Conservation (phyloP, 768 basidiomycete genomes). For the Lentinula guzmanii region DNA sequence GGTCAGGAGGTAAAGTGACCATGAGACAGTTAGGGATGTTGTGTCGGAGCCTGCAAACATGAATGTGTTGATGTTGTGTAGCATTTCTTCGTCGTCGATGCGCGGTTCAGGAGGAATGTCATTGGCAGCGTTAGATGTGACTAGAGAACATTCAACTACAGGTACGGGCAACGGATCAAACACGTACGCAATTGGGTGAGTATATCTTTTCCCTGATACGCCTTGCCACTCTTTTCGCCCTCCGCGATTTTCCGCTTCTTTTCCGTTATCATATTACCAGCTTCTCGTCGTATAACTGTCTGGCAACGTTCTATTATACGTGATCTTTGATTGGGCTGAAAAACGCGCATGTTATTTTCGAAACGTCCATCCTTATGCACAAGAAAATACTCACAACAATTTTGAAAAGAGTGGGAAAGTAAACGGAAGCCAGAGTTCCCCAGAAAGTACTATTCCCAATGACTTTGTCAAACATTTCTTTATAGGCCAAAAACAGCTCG, state of each 20-base stretch:
- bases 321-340: constrained; percentile 48
- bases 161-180: constrained; percentile 1
- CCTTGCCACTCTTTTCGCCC: constrained; percentile 42
- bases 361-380: background rate
- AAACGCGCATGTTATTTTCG: background rate
- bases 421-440: constrained; percentile 45
- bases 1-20: constrained; percentile 76
- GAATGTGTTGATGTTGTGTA: constrained; percentile 83
- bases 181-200: constrained; percentile 69
- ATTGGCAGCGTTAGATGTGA: constrained; percentile 74
- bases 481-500: constrained; percentile 73
- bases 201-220: constrained; percentile 65
- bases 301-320: constrained; percentile 51
- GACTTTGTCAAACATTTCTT: constrained; percentile 78
- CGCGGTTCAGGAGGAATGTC: constrained; percentile 65
- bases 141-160: constrained; percentile 29
- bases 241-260: constrained; percentile 73
- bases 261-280: constrained; percentile 70
- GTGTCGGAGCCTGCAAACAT: constrained; percentile 91
- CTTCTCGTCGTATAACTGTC: constrained; percentile 58
- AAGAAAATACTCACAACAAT: constrained; percentile 45
- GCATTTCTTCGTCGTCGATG: constrained; percentile 83
- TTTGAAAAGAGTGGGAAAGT: constrained; percentile 47
- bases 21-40: constrained; percentile 75
- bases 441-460: constrained; percentile 48